A percentile compares a stretch with the other conserved stretches of the same genome.
Evolutionary conservation across 345 rosid genomes (phyloP).

Genomic region (Nephelium lappaceum): DNA sequence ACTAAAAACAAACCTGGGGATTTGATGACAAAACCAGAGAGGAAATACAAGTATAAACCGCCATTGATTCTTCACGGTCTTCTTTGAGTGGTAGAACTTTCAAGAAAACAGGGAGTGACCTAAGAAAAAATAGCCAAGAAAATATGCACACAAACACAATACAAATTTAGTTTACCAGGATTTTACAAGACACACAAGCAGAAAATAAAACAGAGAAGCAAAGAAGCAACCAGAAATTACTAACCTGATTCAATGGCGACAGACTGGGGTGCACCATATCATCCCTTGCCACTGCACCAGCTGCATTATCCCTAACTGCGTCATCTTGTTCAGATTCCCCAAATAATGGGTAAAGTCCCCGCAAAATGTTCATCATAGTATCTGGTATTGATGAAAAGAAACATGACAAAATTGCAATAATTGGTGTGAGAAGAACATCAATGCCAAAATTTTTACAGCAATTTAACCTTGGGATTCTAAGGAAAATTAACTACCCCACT

Average conservation of each 20-base stretch:
- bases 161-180: background rate
- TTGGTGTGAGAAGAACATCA: conserved; percentile 15
- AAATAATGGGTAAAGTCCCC: conserved; percentile 75
- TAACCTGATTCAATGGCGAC: conserved; percentile 91
- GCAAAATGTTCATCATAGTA: conserved; percentile 76
- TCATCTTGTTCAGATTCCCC: conserved; percentile 94
- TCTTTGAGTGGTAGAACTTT: conserved; percentile 93
- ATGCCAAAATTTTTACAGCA: conserved; percentile 6
- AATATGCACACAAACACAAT: conserved; percentile 13
- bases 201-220: background rate
- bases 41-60: conserved; percentile 82
- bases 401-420: conserved; percentile 16
- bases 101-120: conserved; percentile 91
- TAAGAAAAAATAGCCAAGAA: conserved; percentile 32
- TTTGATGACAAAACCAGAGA: conserved; percentile 81
- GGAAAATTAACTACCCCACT: background rate
- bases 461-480: background rate
- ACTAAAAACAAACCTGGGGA: conserved; percentile 57
- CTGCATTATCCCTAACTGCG: conserved; percentile 97
- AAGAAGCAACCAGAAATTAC: conserved; percentile 15
- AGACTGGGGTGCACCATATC: conserved; percentile 84
- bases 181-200: background rate
- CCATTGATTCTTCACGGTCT: conserved; percentile 91
- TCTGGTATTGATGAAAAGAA: conserved; percentile 61
- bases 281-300: conserved; percentile 99